These are phyloP conservation scores for Takakia lepidozioides DNA, from an alignment of 225 moss, liverwort and hornwort genomes.

Conservation along the genomic window DNA sequence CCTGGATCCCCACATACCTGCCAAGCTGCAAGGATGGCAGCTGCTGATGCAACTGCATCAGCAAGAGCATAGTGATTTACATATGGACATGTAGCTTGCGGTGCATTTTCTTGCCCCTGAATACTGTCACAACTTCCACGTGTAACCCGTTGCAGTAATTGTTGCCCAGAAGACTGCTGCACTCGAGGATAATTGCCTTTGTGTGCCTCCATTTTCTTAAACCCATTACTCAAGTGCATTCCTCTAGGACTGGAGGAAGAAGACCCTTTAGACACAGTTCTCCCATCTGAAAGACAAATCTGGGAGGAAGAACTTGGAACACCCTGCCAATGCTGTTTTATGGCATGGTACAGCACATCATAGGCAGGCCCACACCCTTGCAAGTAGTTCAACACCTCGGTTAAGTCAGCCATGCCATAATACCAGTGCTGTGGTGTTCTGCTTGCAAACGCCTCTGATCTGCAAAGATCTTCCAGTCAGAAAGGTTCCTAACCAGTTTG, in stretches of 20 bases:
- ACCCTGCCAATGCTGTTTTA: slow-evolving; percentile 41
- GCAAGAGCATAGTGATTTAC: slow-evolving; percentile 77
- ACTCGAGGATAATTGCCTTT: slow-evolving; percentile 11
- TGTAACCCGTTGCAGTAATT: too few species aligned
- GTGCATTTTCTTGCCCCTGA: too few species aligned
- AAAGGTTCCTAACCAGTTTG: too few species aligned
- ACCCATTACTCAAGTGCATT: slow-evolving; percentile 21
- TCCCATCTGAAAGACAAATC: slow-evolving; percentile 10
- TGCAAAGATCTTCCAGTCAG: slow-evolving; percentile 15
- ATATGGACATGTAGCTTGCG: slow-evolving; percentile 32
- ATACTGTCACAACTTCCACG: too few species aligned
- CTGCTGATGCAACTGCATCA: slow-evolving; percentile 79
- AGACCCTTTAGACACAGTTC: slow-evolving; percentile 12
- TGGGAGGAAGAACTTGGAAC: slow-evolving; percentile 17
- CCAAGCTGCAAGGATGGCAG: slow-evolving; percentile 70
- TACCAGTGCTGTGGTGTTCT: slow-evolving; percentile 32
- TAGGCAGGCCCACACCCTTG: slow-evolving; percentile 29
- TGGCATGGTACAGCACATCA: slow-evolving; percentile 27
- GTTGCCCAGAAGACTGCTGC: slow-evolving; percentile 1
- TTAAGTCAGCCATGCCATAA: slow-evolving; percentile 36
- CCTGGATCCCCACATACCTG: slow-evolving; percentile 69
- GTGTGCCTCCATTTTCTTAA: slow-evolving; percentile 19
- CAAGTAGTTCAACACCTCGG: slow-evolving; percentile 35
- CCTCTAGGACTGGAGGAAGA: slow-evolving; percentile 26
- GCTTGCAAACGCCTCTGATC: slow-evolving; percentile 26